These are phyloP conservation scores for Trichothecium sympodiale DNA, from an alignment of 2,329 filamentous ascomycete species.

Conservation along the genomic window DNA sequence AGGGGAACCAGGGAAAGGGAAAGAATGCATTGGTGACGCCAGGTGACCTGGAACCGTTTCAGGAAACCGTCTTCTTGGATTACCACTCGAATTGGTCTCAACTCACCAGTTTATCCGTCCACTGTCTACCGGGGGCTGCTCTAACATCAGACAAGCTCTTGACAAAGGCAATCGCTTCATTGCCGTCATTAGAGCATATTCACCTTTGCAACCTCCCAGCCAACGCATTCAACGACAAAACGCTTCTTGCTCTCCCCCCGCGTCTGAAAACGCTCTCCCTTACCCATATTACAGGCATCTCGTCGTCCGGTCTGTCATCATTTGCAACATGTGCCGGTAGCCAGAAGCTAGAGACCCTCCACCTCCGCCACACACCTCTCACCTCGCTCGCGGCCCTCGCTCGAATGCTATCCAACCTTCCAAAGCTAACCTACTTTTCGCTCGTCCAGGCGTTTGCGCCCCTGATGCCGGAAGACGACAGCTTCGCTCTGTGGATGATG, in stretches of 20 bases:
- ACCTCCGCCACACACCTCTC: conserved; percentile 44
- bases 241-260: conserved; percentile 41
- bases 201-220: conserved; percentile 45
- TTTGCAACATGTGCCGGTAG: conserved; percentile 41
- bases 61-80: conserved; percentile 34
- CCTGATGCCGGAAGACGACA: conserved; percentile 40
- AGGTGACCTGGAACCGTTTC: conserved; percentile 14
- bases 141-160: conserved; percentile 42
- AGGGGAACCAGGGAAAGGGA: conserved; percentile 18
- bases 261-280: conserved; percentile 42
- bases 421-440: conserved; percentile 35
- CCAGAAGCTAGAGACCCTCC: conserved; percentile 34
- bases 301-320: conserved; percentile 41
- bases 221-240: conserved; percentile 45
- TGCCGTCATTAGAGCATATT: conserved; percentile 47
- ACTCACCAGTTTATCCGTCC: conserved; percentile 45
- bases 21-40: conserved; percentile 15
- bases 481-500: conserved; percentile 47
- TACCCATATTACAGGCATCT: conserved; percentile 43
- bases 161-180: conserved; percentile 32
- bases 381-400: conserved; percentile 45
- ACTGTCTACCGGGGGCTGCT: conserved; percentile 45
- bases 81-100: conserved; percentile 43
- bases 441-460: conserved; percentile 45
- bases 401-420: conserved; percentile 47